Base-by-base conservation (phyloP, 768 basidiomycete species). In the Rhizopogon vinicolor region DNA sequence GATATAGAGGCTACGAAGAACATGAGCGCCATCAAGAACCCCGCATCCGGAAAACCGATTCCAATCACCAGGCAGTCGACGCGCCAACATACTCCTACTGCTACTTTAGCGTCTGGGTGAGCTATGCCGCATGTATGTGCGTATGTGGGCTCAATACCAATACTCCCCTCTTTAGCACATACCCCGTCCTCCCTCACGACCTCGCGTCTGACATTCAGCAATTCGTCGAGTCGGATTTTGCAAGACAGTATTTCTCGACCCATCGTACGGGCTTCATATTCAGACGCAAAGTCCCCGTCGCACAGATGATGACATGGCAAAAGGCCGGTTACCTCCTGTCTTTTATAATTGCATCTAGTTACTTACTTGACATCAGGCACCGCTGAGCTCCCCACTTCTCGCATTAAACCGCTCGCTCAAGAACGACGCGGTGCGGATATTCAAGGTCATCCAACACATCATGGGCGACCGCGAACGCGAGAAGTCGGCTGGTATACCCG, bases 391-490 rank as follows among this genome's bases (percentile, higher is more conserved):
- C 0, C 93, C 94, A 2, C 74, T 98, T 13, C 81, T 98, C 18
- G 78, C 84, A 5, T 70, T 92, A 8, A 85, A 85, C 53, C 78
- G 86, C 5, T 58, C 77, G 0, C 74, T 93, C 19, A 80, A 83
- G 57, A 86, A 83, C 64, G 88, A 95, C 61, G 91, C 91, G 0
- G 81, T 94, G 53, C 87, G 84, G 64, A 78, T 86, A 5, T 98
- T 97, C 81, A 92, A 89, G 65, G 85, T 91, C 28, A 82, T 96
- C 43, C 95, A 97, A 66, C 87, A 86, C 53, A 83, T 95, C 44
- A 98, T 97, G 93, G 93, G 93, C 40, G 94, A 97, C 64, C 80
- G 92, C 7, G 89, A 93, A 60, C 83, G 83, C 22, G 89, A 90
- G 56, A 80, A 76, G 55, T 68, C 78, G 3, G 72, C 78, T n/a